Base-by-base conservation (phyloP, 768 basidiomycete genomes). In the Boletus sp. region DNA sequence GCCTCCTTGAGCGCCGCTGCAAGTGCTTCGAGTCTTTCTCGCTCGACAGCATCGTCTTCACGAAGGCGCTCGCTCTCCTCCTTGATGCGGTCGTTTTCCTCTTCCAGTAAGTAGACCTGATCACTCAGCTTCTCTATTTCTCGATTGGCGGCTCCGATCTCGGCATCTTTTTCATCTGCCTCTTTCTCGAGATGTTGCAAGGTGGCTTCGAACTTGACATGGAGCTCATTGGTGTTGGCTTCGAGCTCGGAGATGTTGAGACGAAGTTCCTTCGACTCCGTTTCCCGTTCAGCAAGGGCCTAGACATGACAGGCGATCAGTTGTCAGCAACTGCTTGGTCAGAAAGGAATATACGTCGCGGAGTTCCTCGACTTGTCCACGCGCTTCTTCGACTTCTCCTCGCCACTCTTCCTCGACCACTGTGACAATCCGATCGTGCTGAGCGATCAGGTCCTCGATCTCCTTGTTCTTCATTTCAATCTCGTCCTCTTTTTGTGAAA, bases 401-500 rank as follows among this genome's bases (percentile, higher is more conserved):
- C 87, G 75, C 93, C 93, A 96, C 62, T 91, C 90, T 40, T 85
- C 82, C 63, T 92, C 90, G 7, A 93, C 85, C 3, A 80, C 79
- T 19, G 81, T 79, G 3, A 92, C 82, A 50, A 90, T 86, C 29
- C 82, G 77, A 49, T 84, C 78, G 64, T 91, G 88, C 64, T 93
- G 88, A 7, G 73, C 74, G 5, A 93, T 78, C 42, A 96, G 69
- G 45, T 94, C 89, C 4, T 88, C 85, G 42, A 94, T 83, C 67
- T 93, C 90, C 54, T 79, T 75, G 52, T 80, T 80, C 74, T 88
- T 88, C 68, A 85, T 74, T 49, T 93, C 91, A 21, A 93, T 70
- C 30, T 96, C 94, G 57, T 94, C 89, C 63, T 95, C 90, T 70
- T 83, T 88, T 69, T 90, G 85, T 69, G 91, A 87, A 27, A 93